Evolutionary conservation across 2,329 filamentous ascomycete genomes (phyloP).

Genomic region (Colletotrichum siamense): DNA sequence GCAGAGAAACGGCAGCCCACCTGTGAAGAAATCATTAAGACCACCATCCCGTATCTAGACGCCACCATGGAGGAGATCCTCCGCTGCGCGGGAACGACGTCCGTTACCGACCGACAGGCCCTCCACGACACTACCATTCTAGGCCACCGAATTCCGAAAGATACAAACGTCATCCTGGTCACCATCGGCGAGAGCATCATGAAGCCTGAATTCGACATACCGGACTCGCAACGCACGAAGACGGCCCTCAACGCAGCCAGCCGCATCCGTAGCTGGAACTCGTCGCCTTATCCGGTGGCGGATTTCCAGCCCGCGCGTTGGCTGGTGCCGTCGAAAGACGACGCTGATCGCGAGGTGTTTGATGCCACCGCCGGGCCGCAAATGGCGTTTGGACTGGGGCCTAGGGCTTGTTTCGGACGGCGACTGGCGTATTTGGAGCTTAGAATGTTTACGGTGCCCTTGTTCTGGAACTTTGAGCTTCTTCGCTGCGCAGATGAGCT

Average conservation of each 20-base stretch:
- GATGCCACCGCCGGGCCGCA: slow-evolving; percentile 28
- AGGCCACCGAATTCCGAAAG: slow-evolving; percentile 29
- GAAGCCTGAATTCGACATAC: neutral
- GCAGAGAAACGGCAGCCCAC: slow-evolving; percentile 26
- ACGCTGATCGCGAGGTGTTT: slow-evolving; percentile 18
- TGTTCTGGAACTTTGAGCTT: slow-evolving; percentile 32
- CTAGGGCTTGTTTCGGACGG: slow-evolving; percentile 31
- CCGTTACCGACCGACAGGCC: slow-evolving; percentile 25
- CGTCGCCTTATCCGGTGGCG: slow-evolving; percentile 1
- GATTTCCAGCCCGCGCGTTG: slow-evolving; percentile 26
- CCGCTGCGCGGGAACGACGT: slow-evolving; percentile 25
- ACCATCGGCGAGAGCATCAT: slow-evolving; percentile 4
- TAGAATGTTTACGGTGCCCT: slow-evolving; percentile 26
- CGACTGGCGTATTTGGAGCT: slow-evolving; percentile 33
- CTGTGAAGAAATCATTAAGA: slow-evolving; percentile 21
- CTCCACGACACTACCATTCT: slow-evolving; percentile 28
- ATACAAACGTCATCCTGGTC: slow-evolving; percentile 22
- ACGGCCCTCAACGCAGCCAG: neutral
- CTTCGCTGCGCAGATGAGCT: neutral
- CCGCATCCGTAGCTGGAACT: neutral
- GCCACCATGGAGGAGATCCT: slow-evolving; percentile 33
- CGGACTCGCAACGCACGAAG: slow-evolving; percentile 23
- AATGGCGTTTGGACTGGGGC: slow-evolving; percentile 28
- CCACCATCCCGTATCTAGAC: slow-evolving; percentile 29
- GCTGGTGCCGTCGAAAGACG: neutral